Base-by-base conservation (phyloP, 78 protist genomes). In the Guillardia theta region DNA sequence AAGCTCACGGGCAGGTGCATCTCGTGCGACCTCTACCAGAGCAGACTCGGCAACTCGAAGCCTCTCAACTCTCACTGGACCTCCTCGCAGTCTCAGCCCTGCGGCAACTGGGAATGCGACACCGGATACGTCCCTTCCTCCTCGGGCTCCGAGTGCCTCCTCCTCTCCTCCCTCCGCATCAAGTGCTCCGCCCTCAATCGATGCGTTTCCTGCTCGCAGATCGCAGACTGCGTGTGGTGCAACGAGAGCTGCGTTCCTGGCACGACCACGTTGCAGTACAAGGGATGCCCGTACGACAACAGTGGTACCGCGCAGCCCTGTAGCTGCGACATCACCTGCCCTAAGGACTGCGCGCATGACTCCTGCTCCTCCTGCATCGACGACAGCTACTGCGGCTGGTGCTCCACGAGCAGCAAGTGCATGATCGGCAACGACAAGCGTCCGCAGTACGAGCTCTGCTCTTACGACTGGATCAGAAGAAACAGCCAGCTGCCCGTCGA, bases 351-450 rank as follows among this genome's bases (percentile, higher is more conserved):
- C 80, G 44, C 10, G 41, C 80, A 64, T 10, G 8, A 8, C 10
- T 24, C 80, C 8, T 64, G 80, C 50, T 18, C 41, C 45, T 0
- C 0, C 43, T 78, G 90, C 33, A 36, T 78, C 9, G 90, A 12
- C 53, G 90, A 78, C 44, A 1, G 48, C 15, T 10, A 18, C 53
- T 78, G 90, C 50, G 90, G 90, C 48, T 78, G 90, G 90, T 78
- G 90, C 48, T 46, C 8, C 0, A 8, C 43, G 43, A 78, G 50
- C 90, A 30, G 39, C 24, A 18, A 10, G 4, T 78, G 90, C 48
- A 37, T 37, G 90, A 3, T 43, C 4, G 90, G 48, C 48, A 30
- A 18, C 50, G 37, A 78, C 24, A 22, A 44, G 53, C 1, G 90
- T 27, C 90, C 48, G 30, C 45, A 70, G 45, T 30, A 15, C 48